Evolutionary conservation across 1,139 yeast genomes (phyloP).

Genomic region (Hemisphaericaspora lyxosophila): DNA sequence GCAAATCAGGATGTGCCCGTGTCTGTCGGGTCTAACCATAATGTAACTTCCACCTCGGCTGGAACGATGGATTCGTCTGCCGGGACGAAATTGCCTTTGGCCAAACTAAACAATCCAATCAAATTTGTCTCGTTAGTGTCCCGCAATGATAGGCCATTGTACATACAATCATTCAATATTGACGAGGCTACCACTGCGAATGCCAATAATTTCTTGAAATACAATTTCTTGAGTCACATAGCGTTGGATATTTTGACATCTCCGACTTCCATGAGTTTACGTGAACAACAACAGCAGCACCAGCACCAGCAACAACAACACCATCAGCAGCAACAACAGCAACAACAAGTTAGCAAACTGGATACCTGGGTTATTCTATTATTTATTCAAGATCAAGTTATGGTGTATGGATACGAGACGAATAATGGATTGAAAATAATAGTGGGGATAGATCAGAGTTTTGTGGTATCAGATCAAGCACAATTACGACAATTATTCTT

Average conservation of each 20-base stretch:
- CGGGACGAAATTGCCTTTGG: neutral
- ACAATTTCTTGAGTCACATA: conserved; percentile 66
- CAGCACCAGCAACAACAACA: no score
- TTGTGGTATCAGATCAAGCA: conserved; percentile 18
- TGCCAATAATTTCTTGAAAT: conserved; percentile 52
- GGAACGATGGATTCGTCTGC: no score
- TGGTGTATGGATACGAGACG: conserved; percentile 62
- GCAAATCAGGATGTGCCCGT: neutral
- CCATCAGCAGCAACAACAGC: no score
- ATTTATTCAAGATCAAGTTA: conserved; percentile 60
- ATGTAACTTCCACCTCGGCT: neutral
- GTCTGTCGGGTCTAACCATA: neutral
- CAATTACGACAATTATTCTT: conserved; percentile 29
- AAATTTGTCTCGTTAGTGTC: conserved; percentile 56
- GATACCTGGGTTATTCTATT: conserved; percentile 37
- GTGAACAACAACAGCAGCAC: conserved; percentile 24
- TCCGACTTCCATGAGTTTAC: conserved; percentile 41
- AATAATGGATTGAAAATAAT: conserved; percentile 61
- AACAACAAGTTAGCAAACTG: conserved; percentile 10
- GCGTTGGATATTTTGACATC: conserved; percentile 63
- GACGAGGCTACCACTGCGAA: conserved; percentile 16
- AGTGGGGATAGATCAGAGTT: conserved; percentile 38
- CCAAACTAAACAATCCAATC: conserved; percentile 16
- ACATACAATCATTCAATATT: conserved; percentile 52
- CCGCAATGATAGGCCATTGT: conserved; percentile 57